phyloP scores from a whole-genome alignment of 129 eudicot genomes.

The Oenanthe sinensis region DNA sequence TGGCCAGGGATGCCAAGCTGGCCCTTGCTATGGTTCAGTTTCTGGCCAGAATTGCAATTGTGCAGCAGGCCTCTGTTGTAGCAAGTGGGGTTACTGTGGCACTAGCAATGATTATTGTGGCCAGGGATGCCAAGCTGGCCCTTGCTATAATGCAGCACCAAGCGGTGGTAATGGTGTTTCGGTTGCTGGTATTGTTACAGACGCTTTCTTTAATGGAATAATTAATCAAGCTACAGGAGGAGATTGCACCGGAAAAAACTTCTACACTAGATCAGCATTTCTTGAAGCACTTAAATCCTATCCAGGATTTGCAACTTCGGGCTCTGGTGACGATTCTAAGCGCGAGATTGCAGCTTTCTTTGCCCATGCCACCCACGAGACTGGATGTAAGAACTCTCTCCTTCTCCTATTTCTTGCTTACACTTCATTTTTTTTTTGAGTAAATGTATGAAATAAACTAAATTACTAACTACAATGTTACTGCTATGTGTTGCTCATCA shows the following conservation, averaged over 20 bases:
- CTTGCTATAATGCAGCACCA: neutral
- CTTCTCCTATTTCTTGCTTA: neutral
- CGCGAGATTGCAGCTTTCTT: slow-evolving; percentile 46
- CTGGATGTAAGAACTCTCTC: slow-evolving; percentile 29
- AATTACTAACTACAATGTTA: too few species aligned
- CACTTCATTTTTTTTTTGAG: too few species aligned
- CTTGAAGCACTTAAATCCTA: slow-evolving; percentile 20
- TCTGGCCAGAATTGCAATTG: too few species aligned
- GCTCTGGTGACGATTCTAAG: slow-evolving; percentile 31
- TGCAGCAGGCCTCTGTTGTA: too few species aligned
- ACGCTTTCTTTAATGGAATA: slow-evolving; percentile 31
- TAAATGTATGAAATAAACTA: too few species aligned
- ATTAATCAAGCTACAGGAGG: slow-evolving; percentile 8
- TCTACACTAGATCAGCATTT: slow-evolving; percentile 14
- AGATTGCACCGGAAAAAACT: slow-evolving; percentile 3
- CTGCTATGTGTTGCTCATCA: too few species aligned
- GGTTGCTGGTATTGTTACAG: slow-evolving; percentile 32
- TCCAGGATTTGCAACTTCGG: slow-evolving; percentile 24
- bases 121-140: too few species aligned
- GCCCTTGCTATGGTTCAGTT: too few species aligned
- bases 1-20: neutral
- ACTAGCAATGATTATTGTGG: too few species aligned
- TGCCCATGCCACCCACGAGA: slow-evolving; percentile 45
- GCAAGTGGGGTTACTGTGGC: too few species aligned
- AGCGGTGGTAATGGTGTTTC: neutral